phyloP scores from a whole-genome alignment of 768 basidiomycete genomes.

The Lentinula raphanica region DNA sequence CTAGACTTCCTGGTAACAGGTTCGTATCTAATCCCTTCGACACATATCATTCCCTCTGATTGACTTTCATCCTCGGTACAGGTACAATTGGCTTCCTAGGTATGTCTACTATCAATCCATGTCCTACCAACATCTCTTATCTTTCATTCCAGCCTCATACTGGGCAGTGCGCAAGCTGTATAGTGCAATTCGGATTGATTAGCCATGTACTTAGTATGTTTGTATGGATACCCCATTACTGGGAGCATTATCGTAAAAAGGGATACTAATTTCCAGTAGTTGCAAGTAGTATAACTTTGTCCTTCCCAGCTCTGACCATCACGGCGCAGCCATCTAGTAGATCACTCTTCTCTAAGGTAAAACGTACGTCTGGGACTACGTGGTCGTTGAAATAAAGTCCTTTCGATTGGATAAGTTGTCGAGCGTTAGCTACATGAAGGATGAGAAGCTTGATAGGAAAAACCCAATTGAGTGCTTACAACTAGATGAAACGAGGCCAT shows the following conservation, averaged over 20 bases:
- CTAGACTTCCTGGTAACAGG: slow-evolving; percentile 88
- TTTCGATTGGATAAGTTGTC: slow-evolving; percentile 52
- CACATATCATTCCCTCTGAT: not conserved
- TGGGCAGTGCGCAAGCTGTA: slow-evolving; percentile 88
- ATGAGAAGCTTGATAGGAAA: slow-evolving; percentile 6
- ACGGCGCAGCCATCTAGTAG: slow-evolving; percentile 60
- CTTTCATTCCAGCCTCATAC: slow-evolving; percentile 52
- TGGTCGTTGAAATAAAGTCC: slow-evolving; percentile 72
- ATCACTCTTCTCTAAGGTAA: slow-evolving; percentile 34
- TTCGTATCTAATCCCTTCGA: slow-evolving; percentile 24
- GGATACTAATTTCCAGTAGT: slow-evolving; percentile 14
- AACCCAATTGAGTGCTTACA: slow-evolving; percentile 37
- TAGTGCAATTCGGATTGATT: slow-evolving; percentile 75
- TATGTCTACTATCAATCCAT: not conserved
- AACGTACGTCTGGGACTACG: slow-evolving; percentile 45
- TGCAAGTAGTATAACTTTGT: slow-evolving; percentile 57
- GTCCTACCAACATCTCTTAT: not conserved
- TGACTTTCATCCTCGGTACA: slow-evolving; percentile 19
- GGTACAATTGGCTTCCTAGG: slow-evolving; percentile 84
- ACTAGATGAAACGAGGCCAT: slow-evolving; percentile 57
- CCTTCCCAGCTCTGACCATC: slow-evolving; percentile 71
- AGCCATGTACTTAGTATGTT: slow-evolving; percentile 3
- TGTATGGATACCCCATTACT: not conserved
- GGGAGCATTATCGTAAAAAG: not conserved
- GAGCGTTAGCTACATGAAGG: slow-evolving; percentile 53